Conservation (phyloP, 768 basidiomycete genomes). For the Mycena amicta region DNA sequence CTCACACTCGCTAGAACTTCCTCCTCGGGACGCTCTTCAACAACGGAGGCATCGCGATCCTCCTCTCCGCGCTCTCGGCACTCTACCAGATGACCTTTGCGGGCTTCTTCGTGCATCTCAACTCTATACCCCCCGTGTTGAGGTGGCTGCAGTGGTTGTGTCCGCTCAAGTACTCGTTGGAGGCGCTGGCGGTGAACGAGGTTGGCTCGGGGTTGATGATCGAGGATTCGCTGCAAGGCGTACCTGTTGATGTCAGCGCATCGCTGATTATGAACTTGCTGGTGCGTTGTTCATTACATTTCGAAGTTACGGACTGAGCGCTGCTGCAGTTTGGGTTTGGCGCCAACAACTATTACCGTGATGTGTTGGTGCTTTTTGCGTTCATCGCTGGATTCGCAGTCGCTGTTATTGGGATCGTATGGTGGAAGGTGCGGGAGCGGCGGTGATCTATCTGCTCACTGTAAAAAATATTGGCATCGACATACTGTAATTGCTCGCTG, state of each 20-base stretch:
- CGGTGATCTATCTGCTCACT: slow-evolving; percentile 45
- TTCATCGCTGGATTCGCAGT: slow-evolving; percentile 82
- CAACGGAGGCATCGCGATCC: slow-evolving; percentile 89
- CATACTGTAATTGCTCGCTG: background rate
- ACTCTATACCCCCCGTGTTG: slow-evolving; percentile 83
- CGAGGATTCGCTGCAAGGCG: slow-evolving; percentile 74
- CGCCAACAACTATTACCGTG: slow-evolving; percentile 80
- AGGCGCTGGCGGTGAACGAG: slow-evolving; percentile 90
- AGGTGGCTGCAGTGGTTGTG: slow-evolving; percentile 94
- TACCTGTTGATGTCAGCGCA: slow-evolving; percentile 78
- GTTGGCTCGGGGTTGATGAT: slow-evolving; percentile 89
- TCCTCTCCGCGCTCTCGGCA: slow-evolving; percentile 76
- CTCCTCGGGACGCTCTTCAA: slow-evolving; percentile 80
- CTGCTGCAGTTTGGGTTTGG: slow-evolving; percentile 72
- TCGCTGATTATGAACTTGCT: slow-evolving; percentile 82
- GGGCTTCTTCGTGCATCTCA: slow-evolving; percentile 90
- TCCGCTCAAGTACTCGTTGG: slow-evolving; percentile 80
- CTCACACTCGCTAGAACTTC: slow-evolving; percentile 67
- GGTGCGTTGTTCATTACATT: slow-evolving; percentile 33
- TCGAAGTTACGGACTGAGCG: slow-evolving; percentile 43
- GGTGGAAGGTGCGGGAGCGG: slow-evolving; percentile 75
- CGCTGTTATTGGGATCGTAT: slow-evolving; percentile 74
- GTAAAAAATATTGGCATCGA: background rate
- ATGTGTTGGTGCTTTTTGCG: slow-evolving; percentile 84
- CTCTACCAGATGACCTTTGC: slow-evolving; percentile 87